These are phyloP conservation scores for Petrea volubilis DNA, from an alignment of 257 asterid genomes.

Conservation along the genomic window DNA sequence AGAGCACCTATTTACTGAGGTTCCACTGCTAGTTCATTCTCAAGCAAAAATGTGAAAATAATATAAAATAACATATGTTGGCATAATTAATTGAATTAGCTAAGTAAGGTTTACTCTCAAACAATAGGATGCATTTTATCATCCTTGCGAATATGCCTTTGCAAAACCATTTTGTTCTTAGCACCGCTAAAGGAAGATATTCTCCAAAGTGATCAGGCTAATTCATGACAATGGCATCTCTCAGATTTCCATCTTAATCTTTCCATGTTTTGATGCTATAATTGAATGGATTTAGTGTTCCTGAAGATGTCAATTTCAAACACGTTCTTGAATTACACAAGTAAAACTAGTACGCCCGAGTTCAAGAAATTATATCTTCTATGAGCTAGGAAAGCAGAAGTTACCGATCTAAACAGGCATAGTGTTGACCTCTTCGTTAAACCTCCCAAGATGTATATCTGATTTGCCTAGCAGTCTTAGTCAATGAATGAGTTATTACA, in stretches of 20 bases:
- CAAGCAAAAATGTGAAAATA: background rate
- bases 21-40: background rate
- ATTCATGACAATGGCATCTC: background rate
- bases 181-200: background rate
- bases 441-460: background rate
- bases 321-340: background rate
- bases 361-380: background rate
- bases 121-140: background rate
- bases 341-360: background rate
- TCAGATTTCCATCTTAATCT: background rate
- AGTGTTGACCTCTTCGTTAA: too few relatives aligned
- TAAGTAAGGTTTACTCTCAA: background rate
- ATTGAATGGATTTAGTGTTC: background rate
- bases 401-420: background rate
- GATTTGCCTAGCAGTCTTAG: background rate
- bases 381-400: background rate
- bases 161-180: background rate
- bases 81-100: background rate
- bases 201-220: background rate
- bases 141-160: background rate
- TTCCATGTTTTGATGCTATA: background rate
- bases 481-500: background rate
- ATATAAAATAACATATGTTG: background rate
- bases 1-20: background rate
- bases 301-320: background rate